Base-by-base conservation (phyloP, 2,329 filamentous ascomycete species). In the Aspergillus candidus region DNA sequence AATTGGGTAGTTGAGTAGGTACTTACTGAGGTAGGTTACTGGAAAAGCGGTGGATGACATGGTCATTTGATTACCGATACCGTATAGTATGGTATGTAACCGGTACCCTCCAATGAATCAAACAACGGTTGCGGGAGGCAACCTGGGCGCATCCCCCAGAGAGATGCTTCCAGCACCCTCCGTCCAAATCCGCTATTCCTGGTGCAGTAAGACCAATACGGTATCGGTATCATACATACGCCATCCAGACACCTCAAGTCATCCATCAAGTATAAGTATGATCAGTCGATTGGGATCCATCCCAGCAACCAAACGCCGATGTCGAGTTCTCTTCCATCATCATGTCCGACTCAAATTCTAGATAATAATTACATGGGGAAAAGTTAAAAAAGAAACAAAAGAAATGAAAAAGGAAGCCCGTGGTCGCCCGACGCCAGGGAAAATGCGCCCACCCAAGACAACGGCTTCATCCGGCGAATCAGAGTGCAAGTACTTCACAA, bases 111-210 rank as follows among this genome's bases (percentile, higher is more conserved):
- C 22, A 27, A 3, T 27, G 22, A 10, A 8, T 27, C 22, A 27
- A 27, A 8, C 6, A 27, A 48, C 50, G 47, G 62, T 65, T 66
- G 62, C 60, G 57, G 61, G 55, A 58, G 62, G 62, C 61, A 65
- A 66, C 63, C 50, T 53, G 54, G 27, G 48, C 58, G 53, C 36
- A 40, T 27, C 22, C 22, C 22, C 8, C 8, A 2, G 3, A 27
- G 22, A 27, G 22, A 27, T 7, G 22, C 7, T 27, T 27, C 22
- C 22, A 27, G 13, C 8, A n/a, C 4, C 6, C 11, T 38, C 29
- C 35, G n/a, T 22, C 35, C 3, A 38, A 15, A 8, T 7, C 22
- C 22, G 22, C 22, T 27, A 27, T 27, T 8, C 22, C 22, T 27
- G 22, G 22, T 8, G 8, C 22, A 3, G 22, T 27, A 27, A 27